Base-by-base conservation (phyloP, 371 early-diverging fungal genomes). In the Dinochytrium kinnereticum region DNA sequence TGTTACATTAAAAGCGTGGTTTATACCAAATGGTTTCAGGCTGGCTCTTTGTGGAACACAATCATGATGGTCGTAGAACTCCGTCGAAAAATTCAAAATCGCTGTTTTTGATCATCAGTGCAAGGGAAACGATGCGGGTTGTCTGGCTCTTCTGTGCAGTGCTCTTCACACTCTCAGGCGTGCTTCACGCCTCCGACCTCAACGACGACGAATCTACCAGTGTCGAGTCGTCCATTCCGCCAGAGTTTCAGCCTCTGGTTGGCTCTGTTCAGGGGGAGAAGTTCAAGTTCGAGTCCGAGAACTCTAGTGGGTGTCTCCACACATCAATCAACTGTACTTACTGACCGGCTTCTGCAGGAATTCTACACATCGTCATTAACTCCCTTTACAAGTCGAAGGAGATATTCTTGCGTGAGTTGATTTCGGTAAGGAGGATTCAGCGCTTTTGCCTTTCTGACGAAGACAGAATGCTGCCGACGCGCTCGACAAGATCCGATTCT, bases 391-490 rank as follows among this genome's bases (percentile, higher is more conserved):
- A 94, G 79, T 86, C 76, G 2, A 83, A 84, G 68, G 98, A 97
- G 73, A 93, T 96, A 75, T 98, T 98, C 77, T 84, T 99, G 71
- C 90, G 99, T 61, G 99, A 99, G 82, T 83, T 98, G n/a, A 93
- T 98, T 59, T 96, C 96, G 80, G 83, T 83, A 24, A 21, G 74
- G 21, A 31, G 39, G 21, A 21, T 59, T 19, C 38, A 31, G 3
- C 26, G 15, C 53, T 65, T 30, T 1, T 24, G 21, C 1, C n/a
- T n/a, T n/a, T n/a, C n/a, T n/a, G n/a, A 21, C 17, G 13, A 10
- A 5, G 26, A 34, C 68, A 83, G 79, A 99, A 99, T 82, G 94
- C 97, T 5, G 92, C 95, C 1, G 99, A 99, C 83, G 98, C 99
- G 0, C 81, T 95, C 44, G 96, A 97, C 86, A 99, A 99, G 89